These are phyloP conservation scores for Jatropha curcas DNA, from an alignment of 345 rosid species.

Conservation along the genomic window DNA sequence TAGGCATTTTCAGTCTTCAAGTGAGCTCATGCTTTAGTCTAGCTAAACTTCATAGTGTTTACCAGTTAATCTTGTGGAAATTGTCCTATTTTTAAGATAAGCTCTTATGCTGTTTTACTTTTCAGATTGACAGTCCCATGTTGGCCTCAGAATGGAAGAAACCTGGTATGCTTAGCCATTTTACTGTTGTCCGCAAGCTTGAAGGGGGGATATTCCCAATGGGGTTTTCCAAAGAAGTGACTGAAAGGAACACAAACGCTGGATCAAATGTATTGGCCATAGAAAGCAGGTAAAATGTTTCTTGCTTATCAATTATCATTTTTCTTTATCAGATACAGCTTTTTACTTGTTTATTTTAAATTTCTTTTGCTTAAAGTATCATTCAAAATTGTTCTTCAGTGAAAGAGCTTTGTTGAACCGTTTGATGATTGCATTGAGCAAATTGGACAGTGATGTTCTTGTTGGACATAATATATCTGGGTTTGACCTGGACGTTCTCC, in stretches of 20 bases:
- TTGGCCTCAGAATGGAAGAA: conserved; percentile 80
- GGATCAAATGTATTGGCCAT: conserved; percentile 68
- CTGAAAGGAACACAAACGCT: conserved; percentile 76
- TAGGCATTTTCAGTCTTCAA: not conserved
- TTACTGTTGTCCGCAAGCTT: conserved; percentile 88
- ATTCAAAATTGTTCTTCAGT: conserved; percentile 48
- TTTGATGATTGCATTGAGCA: conserved; percentile 78
- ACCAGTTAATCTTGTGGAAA: not conserved
- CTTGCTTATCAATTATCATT: conserved; percentile 10
- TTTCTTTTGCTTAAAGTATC: conserved; percentile 4
- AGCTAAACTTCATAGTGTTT: not conserved
- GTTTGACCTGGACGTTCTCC: conserved; percentile 94
- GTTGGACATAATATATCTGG: conserved; percentile 98
- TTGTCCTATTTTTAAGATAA: conserved; percentile 14
- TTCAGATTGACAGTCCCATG: conserved; percentile 96
- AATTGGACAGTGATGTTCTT: conserved; percentile 92
- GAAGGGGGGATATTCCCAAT: conserved; percentile 89
- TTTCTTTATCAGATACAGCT: not conserved
- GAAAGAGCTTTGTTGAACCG: conserved; percentile 93
- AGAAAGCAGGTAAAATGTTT: conserved; percentile 73
- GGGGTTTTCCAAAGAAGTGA: conserved; percentile 88
- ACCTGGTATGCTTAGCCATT: conserved; percentile 78
- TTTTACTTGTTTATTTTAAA: not conserved
- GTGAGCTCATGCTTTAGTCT: not conserved
- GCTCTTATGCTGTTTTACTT: conserved; percentile 25